Conservation (phyloP, 306 rosid genomes). For the Pterocarpus macrocarpus region DNA sequence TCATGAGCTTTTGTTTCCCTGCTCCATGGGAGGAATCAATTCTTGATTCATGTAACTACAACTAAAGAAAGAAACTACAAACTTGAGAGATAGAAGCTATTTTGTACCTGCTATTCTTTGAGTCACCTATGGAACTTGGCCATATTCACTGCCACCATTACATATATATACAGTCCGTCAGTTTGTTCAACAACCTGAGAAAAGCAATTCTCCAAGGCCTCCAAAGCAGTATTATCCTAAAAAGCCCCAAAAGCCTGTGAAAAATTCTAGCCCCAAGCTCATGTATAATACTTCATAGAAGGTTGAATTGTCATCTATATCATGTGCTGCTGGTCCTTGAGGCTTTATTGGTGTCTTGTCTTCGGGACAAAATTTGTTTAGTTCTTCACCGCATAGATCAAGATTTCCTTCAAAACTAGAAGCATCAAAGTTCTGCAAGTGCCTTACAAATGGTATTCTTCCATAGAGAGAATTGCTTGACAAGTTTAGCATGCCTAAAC, state of each 20-base stretch:
- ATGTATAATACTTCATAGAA: slow-evolving; percentile 23
- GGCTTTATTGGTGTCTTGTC: not conserved
- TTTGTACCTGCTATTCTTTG: not conserved
- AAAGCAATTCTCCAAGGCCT: slow-evolving; percentile 23
- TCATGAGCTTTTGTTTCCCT: no score
- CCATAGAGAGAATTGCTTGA: slow-evolving; percentile 29
- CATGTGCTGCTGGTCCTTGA: not conserved
- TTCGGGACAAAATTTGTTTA: not conserved
- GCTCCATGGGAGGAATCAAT: no score
- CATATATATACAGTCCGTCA: not conserved
- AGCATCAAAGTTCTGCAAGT: slow-evolving; percentile 20
- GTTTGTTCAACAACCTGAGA: not conserved
- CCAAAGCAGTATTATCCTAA: slow-evolving; percentile 6
- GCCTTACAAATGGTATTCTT: slow-evolving; percentile 34
- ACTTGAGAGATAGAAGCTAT: no score
- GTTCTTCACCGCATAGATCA: slow-evolving; percentile 39
- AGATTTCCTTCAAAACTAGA: slow-evolving; percentile 42
- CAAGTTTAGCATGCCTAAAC: not conserved
- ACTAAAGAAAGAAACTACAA: no score
- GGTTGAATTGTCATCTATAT: not conserved
- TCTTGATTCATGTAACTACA: no score
- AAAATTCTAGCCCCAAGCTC: slow-evolving; percentile 27
- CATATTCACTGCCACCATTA: not conserved
- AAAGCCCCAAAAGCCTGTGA: slow-evolving; percentile 24
- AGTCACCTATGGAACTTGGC: not conserved